Base-by-base conservation (phyloP, 164 flowering plant genomes). In the Macadamia integrifolia region DNA sequence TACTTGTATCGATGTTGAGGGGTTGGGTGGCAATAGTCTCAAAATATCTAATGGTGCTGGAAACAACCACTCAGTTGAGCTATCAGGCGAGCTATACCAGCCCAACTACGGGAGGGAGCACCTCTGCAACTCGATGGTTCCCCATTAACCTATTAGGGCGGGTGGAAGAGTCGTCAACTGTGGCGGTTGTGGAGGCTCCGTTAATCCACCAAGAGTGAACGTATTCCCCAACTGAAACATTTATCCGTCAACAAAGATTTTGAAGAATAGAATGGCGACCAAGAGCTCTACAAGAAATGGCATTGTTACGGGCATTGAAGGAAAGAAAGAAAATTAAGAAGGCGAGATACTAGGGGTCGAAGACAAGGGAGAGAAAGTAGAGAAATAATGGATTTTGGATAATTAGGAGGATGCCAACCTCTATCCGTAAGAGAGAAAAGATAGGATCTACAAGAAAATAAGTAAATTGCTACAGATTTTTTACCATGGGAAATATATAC, bases 201-300 rank as follows among this genome's bases (percentile, higher is more conserved):
- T 70, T 1, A 65, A 68, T 58, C 76, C 86, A 0, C 75, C 86
- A 0, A 42, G 30, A 8, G 42, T 71, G 3, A 79, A 60, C 42
- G 53, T 75, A 15, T 68, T 80, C 13, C 90, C 90, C 1, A 79
- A 78, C 52, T 90, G 94, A 48, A 87, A 87, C 78, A 84, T 87
- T 65, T 86, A 84, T 30, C 90, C 90, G 0, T 82, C 92, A 1
- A 92, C 90, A 57, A 85, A 75, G 74, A 70, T 85, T 63, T 35
- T 78, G 60, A 84, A 80, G 66, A 58, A 87, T 0, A 76, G 76
- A 9, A 76, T 80, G 82, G 75, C 79, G 42, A 35, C 50, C 32
- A 75, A 76, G 28, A 64, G 49, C 18, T 7, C 82, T 2, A 17
- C 66, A 1, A 72, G 84, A 66, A 70, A 75, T 14, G 95, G 87